phyloP scores from a whole-genome alignment of 2,329 filamentous ascomycete species.

The Alternaria postmessia region DNA sequence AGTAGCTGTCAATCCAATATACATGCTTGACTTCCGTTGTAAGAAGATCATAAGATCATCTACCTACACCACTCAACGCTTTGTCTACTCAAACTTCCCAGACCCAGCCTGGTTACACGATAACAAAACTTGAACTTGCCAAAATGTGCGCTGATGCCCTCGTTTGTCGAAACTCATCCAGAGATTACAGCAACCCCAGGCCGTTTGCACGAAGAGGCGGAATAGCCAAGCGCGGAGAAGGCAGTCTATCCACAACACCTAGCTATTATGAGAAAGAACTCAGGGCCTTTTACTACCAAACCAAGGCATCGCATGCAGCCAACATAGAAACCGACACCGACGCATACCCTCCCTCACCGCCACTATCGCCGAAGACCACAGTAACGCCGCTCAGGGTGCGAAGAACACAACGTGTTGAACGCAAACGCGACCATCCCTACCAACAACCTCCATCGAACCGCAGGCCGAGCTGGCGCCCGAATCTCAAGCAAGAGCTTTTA shows the following conservation, averaged over 20 bases:
- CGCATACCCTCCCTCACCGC: constrained; percentile 7
- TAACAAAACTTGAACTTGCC: neutral
- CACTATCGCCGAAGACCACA: constrained; percentile 28
- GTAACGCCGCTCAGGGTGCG: constrained; percentile 5
- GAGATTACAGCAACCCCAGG: constrained; percentile 29
- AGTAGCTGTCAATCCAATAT: neutral
- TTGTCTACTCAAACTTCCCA: neutral
- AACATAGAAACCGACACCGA: constrained; percentile 20
- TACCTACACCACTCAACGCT: neutral
- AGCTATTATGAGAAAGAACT: constrained; percentile 12
- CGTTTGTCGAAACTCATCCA: constrained; percentile 19
- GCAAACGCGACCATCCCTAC: constrained; percentile 19
- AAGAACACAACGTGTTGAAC: constrained; percentile 9
- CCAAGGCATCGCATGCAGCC: constrained; percentile 27
- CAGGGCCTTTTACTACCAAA: constrained; percentile 28
- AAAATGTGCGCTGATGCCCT: neutral
- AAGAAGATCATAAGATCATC: neutral
- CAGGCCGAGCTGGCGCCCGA: constrained; percentile 35
- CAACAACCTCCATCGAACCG: constrained; percentile 21
- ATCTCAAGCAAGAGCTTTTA: constrained; percentile 32
- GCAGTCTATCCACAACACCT: constrained; percentile 21
- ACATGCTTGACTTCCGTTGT: neutral
- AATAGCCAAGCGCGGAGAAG: constrained; percentile 35
- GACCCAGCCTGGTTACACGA: neutral
- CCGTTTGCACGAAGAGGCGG: constrained; percentile 39